Percentiles rank a stretch among this genome's conserved stretches.
Evolutionary conservation across 768 basidiomycete genomes (phyloP).

Genomic region (Kwoniella sp.): DNA sequence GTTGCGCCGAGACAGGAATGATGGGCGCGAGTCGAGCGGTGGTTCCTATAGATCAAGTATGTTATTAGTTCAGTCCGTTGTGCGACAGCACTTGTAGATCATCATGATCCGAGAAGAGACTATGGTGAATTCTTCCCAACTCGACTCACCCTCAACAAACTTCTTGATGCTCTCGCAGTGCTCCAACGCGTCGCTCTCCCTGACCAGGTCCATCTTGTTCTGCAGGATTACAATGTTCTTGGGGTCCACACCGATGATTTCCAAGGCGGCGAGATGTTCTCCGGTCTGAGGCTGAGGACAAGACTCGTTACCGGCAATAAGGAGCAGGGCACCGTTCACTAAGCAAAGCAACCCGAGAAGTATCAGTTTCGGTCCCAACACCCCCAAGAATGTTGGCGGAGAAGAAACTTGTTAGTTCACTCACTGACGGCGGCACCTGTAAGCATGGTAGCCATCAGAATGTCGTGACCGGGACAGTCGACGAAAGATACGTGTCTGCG

Average conservation of each 20-base stretch:
- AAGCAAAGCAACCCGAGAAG: neutral
- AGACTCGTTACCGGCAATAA: slow-evolving; percentile 96
- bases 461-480: slow-evolving; percentile 92
- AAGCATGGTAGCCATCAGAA: slow-evolving; percentile 99
- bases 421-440: slow-evolving; percentile 94
- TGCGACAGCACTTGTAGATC: neutral
- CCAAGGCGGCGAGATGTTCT: slow-evolving; percentile 96
- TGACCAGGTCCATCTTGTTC: slow-evolving; percentile 98
- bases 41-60: no score
- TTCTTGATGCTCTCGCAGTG: slow-evolving; percentile 94
- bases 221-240: slow-evolving; percentile 97
- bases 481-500: slow-evolving; percentile 90
- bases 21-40: slow-evolving; percentile 97
- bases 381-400: no score
- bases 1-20: slow-evolving; percentile 96
- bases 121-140: neutral
- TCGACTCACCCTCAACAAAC: slow-evolving; percentile 81
- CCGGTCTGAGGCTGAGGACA: slow-evolving; percentile 99
- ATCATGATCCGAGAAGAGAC: neutral
- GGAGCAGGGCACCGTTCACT: slow-evolving; percentile 92
- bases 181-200: slow-evolving; percentile 89
- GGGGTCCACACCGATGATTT: slow-evolving; percentile 88
- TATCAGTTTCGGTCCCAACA: slow-evolving; percentile 1
- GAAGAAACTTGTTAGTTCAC: slow-evolving; percentile 20
- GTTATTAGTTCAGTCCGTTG: slow-evolving; percentile 11